Base-by-base conservation (phyloP, 192 early-diverging fungal genomes). In the Coemansia aciculifera region DNA sequence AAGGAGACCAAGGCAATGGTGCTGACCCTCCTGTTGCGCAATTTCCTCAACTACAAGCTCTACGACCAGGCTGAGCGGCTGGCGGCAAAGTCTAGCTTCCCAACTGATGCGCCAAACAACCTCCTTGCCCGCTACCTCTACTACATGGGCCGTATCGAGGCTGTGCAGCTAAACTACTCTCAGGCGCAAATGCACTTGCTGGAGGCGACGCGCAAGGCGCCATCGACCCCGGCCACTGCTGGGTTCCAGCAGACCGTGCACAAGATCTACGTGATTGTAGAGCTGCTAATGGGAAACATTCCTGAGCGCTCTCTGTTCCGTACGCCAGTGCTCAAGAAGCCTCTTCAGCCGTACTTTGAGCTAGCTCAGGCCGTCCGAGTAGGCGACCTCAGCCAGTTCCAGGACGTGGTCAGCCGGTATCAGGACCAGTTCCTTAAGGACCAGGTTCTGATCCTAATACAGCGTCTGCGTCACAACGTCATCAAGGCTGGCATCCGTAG, bases 401-500 rank as follows among this genome's bases (percentile, higher is more conserved):
- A 97, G 69, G 93, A 95, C 52, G 88, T 90, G 0, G 81, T 98
- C 13, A 87, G 85, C 29, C 84, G 88, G 56, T 90, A 93, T 74
- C 85, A 84, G 13, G 83, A 86, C 37, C 87, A 86, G 51, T 98
- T 99, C 77, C 80, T 89, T 32, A 85, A 86, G 21, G 98, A 99
- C 84, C 90, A 95, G 70, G 95, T 90, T 36, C 91, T 90, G 69
- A 93, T 93, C 0, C 78, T 99, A 63, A 94, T 99, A 70, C 74
- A 96, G 51, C 91, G 97, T 82, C 83, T 99, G 54, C 95, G 96
- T 34, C 98, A 99, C 82, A 98, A 98, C 83, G 98, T 99, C 46
- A 99, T 99, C 87, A 98, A 98, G 86, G 92, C 98, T 11, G 98
- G 96, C 36, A 93, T 99, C 56, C 91, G 98, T 59, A 96, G 93